Evolutionary conservation across 2,329 filamentous ascomycete species (phyloP), one percentile per base, ranked within the genome.

Genomic region (Shiraia sp.): DNA sequence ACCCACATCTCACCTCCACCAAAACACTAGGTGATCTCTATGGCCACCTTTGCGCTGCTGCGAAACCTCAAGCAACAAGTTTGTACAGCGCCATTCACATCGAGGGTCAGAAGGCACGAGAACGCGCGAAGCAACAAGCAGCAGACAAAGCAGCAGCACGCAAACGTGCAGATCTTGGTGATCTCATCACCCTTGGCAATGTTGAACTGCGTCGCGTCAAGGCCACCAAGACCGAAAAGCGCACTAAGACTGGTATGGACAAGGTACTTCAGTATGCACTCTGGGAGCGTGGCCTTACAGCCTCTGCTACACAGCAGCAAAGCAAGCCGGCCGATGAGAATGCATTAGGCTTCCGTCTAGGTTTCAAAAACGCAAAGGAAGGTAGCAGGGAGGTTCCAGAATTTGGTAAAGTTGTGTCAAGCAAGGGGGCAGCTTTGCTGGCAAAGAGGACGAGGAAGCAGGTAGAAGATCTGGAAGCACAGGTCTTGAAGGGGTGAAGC

Each of bases 221-320:
- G 57, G 74, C 88, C 45, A 90, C 83, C 6, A 79, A 82, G 8
- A 82, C 87, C 24, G 81, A 92, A 66, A 83, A 82, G 66, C 87
- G 92, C 70, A 82, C 79, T 56, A 77, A 80, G 34, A 66, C 88
- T 29, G 90, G 90, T 19, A 77, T 88, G 59, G 88, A 86, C 81
- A 93, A 93, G 80, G 69, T 90, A 35, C 88, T 92, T 59, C 79
- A 87, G 66, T 74, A 83, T 59, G 86, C 89, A 69, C 74, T 92
- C 13, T 50, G 45, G 44, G 56, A 60, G 38, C 50, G 56, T 15
- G 49, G 57, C 3, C 32, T 57, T 3, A 16, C 13, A 13, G 13
- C 12, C 10, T n/a, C n/a, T n/a, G n/a, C n/a, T n/a, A n/a, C n/a
- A n/a, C n/a, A n/a, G n/a, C n/a, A n/a, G n/a, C n/a, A n/a, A n/a